Percentiles rank a stretch among this genome's conserved stretches.
Conservation (phyloP, 2,329 filamentous ascomycete genomes). For the Drechslerella stenobrocha region DNA sequence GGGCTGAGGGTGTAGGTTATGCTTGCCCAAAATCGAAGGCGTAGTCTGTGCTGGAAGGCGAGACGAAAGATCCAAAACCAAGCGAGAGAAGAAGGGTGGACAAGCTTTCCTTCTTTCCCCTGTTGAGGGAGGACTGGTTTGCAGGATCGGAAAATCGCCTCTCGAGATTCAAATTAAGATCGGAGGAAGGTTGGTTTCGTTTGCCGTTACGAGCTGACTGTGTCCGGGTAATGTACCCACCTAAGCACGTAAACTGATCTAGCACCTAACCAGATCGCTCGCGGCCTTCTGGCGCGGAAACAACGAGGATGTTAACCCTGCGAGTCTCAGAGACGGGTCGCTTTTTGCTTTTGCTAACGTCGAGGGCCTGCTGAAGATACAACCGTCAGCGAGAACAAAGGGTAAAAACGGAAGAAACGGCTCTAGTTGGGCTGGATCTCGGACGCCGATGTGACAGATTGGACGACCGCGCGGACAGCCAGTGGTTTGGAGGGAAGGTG, state of each 20-base stretch:
- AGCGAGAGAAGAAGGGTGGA: constrained; percentile 13
- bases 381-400: neutral
- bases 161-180: constrained; percentile 26
- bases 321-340: constrained; percentile 1
- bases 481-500: constrained; percentile 21
- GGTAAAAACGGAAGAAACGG: neutral
- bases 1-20: constrained; percentile 9
- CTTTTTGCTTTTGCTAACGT: constrained; percentile 19
- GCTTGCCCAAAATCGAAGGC: constrained; percentile 39
- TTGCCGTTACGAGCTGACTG: constrained; percentile 16
- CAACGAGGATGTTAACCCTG: constrained; percentile 18
- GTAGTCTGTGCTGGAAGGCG: constrained; percentile 21
- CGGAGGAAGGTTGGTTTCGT: constrained; percentile 26
- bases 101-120: constrained; percentile 14
- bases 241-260: constrained; percentile 26
- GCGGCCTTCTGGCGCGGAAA: constrained; percentile 18
- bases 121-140: constrained; percentile 7
- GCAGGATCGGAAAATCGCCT: constrained; percentile 14
- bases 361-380: constrained; percentile 11
- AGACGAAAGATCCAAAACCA: constrained; percentile 12
- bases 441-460: constrained; percentile 11
- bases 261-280: constrained; percentile 25
- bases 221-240: constrained; percentile 26
- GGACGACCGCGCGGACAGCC: constrained; percentile 5
- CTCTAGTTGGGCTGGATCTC: constrained; percentile 19